Evolutionary conservation across 1,284 basidiomycete genomes (phyloP), one percentile per base, ranked within the genome.

Genomic region (Cryptococcus sp.): DNA sequence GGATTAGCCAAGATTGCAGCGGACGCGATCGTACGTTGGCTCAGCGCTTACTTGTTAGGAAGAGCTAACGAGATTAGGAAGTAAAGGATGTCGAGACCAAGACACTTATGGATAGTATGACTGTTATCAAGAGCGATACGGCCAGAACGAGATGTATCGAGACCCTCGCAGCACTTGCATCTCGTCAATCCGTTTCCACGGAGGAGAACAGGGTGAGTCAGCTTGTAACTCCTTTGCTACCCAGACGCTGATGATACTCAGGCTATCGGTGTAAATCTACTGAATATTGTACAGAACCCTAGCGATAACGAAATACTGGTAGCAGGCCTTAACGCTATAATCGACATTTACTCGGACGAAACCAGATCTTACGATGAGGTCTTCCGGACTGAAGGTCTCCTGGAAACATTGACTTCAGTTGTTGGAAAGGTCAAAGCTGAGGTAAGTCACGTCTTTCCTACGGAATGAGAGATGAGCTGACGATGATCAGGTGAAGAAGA

Each of bases 311-410:
- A 97, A 68, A 81, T 86, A 0, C 80, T 89, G 55, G 80, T 97
- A 15, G 90, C 95, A 65, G 84, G 85, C 0, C 79, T 86, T 35
- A 93, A 95, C 38, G 89, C 88, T 32, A 75, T 98, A 49, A 90
- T 98, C 62, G 95, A 98, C 73, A 88, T 95, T 50, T 98, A 90
- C 74, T 90, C 93, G 2, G 95, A 98, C 77, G 96, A 98, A 75
- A 82, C 78, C 7, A 76, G 84, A 49, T 81, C 86, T 0, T 96
- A 89, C 73, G 94, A 98, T 74, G 65, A 82, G 62, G 80, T 79
- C 10, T 98, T 97, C 78, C 81, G 84, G 14, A 71, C 83, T 46
- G 82, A 62, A 72, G 82, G 68, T 55, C 87, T 74, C 79, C 72
- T 87, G 5, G 74, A 79, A 5, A 74, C 71, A 43, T 80, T 92